Percentiles rank a stretch among this genome's conserved stretches.
phyloP scores from a whole-genome alignment of 2,329 filamentous ascomycete genomes.

The Trichophyton rubrum region DNA sequence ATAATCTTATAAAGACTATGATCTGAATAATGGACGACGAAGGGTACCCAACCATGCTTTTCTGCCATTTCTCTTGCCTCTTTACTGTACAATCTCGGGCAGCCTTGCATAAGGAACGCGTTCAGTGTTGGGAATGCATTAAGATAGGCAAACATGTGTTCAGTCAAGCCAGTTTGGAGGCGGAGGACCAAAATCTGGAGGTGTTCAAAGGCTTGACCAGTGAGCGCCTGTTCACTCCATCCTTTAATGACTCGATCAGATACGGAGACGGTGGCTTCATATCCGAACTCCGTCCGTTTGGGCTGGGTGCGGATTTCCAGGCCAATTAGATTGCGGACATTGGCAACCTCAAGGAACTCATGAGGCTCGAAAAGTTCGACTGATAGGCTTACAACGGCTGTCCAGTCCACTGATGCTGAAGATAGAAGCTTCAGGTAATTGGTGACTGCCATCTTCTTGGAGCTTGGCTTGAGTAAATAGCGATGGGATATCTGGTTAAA shows the following conservation, averaged over 20 bases:
- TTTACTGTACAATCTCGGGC: slow-evolving; percentile 19
- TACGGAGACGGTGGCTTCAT: slow-evolving; percentile 16
- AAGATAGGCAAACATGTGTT: slow-evolving; percentile 24
- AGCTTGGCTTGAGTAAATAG: slow-evolving; percentile 22
- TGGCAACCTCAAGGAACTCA: slow-evolving; percentile 29
- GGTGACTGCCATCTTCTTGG: slow-evolving; percentile 20
- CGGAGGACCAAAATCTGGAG: slow-evolving; percentile 27
- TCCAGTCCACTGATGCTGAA: slow-evolving; percentile 24
- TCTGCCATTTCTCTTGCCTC: slow-evolving; percentile 13
- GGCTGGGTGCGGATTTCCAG: slow-evolving; percentile 25
- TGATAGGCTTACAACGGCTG: slow-evolving; percentile 24
- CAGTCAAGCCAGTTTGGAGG: slow-evolving; percentile 23
- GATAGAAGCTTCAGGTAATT: slow-evolving; percentile 27
- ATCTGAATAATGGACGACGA: not conserved
- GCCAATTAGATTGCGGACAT: slow-evolving; percentile 29
- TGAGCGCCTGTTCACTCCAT: slow-evolving; percentile 29
- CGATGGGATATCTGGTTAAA: slow-evolving; percentile 21
- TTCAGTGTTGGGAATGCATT: slow-evolving; percentile 25
- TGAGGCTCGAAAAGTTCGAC: slow-evolving; percentile 19
- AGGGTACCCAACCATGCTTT: slow-evolving; percentile 20
- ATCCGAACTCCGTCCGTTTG: slow-evolving; percentile 2
- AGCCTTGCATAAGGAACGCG: slow-evolving; percentile 25
- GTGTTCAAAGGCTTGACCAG: slow-evolving; percentile 24
- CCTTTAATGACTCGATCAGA: slow-evolving; percentile 30
- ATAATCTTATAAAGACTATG: not conserved